Evolutionary conservation across 768 basidiomycete species (phyloP).

Genomic region (Mrakia gelida): DNA sequence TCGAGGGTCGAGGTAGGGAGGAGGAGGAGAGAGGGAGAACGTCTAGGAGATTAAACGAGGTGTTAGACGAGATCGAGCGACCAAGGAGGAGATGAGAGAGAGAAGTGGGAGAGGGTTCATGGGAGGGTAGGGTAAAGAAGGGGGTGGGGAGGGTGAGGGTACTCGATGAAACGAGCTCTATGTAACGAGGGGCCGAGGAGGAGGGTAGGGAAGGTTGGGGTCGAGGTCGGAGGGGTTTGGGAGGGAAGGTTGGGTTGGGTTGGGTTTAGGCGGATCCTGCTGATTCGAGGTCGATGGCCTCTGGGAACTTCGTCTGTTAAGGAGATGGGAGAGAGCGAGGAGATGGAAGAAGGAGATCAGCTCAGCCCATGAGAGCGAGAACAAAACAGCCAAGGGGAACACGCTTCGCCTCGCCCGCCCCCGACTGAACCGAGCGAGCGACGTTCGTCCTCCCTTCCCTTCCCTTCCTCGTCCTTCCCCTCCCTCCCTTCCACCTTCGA

Average conservation of each 20-base stretch:
- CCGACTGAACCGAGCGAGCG: neutral
- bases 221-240: no score
- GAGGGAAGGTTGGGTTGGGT: no score
- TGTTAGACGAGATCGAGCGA: no score
- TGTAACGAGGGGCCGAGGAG: no score
- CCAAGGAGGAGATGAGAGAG: neutral
- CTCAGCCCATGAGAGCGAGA: neutral
- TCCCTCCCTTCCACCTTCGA: neutral
- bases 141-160: no score
- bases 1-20: no score
- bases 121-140: neutral
- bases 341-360: neutral
- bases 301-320: slow-evolving; percentile 15
- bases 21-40: neutral
- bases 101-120: neutral
- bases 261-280: neutral
- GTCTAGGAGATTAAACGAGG: neutral
- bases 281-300: slow-evolving; percentile 4
- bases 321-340: neutral
- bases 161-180: no score
- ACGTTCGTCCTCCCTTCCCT: neutral
- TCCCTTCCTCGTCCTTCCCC: neutral
- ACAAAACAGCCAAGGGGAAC: neutral
- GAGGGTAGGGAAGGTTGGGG: no score
- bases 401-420: no score